Evolutionary conservation across 129 eudicot genomes (phyloP).

Genomic region (Logfia minima): DNA sequence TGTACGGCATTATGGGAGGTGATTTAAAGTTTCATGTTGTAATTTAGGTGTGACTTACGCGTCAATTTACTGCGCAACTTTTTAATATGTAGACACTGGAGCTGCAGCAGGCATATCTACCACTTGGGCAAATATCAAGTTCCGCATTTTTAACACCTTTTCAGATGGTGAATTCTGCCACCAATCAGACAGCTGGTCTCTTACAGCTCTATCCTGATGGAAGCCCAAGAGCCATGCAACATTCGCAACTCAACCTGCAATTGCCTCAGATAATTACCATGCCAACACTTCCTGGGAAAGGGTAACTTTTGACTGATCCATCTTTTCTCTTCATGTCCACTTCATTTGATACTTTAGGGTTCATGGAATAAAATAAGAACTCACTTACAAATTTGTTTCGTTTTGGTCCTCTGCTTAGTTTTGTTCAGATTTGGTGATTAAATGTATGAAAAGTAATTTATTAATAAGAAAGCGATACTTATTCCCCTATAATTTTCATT

Average conservation of each 20-base stretch:
- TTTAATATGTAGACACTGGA: constrained; percentile 43
- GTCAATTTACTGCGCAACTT: background rate
- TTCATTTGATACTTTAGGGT: background rate
- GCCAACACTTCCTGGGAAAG: constrained; percentile 75
- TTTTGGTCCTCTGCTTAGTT: background rate
- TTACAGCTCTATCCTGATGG: constrained; percentile 52
- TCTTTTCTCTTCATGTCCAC: background rate
- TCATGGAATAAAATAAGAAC: background rate
- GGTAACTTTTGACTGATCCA: constrained; percentile 37
- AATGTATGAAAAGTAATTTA: background rate
- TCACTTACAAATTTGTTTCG: background rate
- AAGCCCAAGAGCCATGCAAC: constrained; percentile 38
- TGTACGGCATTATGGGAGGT: constrained; percentile 2
- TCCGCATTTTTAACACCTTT: constrained; percentile 44
- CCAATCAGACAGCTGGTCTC: constrained; percentile 35
- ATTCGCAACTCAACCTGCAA: constrained; percentile 50
- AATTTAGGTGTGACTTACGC: background rate
- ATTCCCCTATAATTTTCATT: background rate
- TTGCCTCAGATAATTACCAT: constrained; percentile 45
- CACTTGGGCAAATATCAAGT: constrained; percentile 45
- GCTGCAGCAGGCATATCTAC: constrained; percentile 55
- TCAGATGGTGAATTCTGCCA: constrained; percentile 36
- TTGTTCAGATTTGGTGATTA: background rate
- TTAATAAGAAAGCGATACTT: background rate
- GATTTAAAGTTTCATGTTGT: background rate